These are phyloP conservation scores for Plectranthus barbatus DNA, from an alignment of 257 asterid species.

Conservation along the genomic window DNA sequence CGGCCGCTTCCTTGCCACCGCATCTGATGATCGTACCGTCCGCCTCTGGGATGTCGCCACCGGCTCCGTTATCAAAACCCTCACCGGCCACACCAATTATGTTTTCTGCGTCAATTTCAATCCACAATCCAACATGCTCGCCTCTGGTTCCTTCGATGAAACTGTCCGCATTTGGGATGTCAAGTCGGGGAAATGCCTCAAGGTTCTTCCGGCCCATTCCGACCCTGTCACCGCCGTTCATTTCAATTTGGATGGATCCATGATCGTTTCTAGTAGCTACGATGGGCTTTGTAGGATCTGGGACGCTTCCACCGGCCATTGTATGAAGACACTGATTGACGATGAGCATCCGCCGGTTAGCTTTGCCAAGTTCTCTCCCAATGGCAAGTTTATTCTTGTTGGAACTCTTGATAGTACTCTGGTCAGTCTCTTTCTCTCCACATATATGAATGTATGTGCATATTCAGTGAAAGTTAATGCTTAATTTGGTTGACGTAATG, in stretches of 20 bases:
- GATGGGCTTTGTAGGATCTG: slow-evolving; percentile 97
- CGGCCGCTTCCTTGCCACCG: slow-evolving; percentile 72
- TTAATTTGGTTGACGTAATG: not conserved
- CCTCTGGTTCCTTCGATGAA: slow-evolving; percentile 85
- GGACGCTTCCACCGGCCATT: slow-evolving; percentile 96
- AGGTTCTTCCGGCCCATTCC: slow-evolving; percentile 93
- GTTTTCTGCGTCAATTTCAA: slow-evolving; percentile 80
- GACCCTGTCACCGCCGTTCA: slow-evolving; percentile 86
- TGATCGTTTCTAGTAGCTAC: slow-evolving; percentile 80
- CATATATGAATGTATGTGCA: not conserved
- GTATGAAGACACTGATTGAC: slow-evolving; percentile 86
- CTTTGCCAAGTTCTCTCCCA: slow-evolving; percentile 88
- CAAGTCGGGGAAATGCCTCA: slow-evolving; percentile 75
- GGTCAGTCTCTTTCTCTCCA: slow-evolving; percentile 40
- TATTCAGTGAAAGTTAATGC: not conserved
- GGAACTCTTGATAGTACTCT: slow-evolving; percentile 84
- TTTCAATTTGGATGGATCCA: slow-evolving; percentile 72
- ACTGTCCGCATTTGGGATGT: slow-evolving; percentile 95
- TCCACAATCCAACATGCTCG: slow-evolving; percentile 80
- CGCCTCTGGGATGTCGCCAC: slow-evolving; percentile 78
- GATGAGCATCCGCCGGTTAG: slow-evolving; percentile 97
- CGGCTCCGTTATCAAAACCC: slow-evolving; percentile 73
- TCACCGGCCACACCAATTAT: slow-evolving; percentile 77
- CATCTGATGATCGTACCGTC: slow-evolving; percentile 87
- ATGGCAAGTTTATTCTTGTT: slow-evolving; percentile 80